Evolutionary conservation across 164 flowering plant genomes (phyloP), one percentile per base, ranked within the genome.

Genomic region (Pachysandra terminalis): DNA sequence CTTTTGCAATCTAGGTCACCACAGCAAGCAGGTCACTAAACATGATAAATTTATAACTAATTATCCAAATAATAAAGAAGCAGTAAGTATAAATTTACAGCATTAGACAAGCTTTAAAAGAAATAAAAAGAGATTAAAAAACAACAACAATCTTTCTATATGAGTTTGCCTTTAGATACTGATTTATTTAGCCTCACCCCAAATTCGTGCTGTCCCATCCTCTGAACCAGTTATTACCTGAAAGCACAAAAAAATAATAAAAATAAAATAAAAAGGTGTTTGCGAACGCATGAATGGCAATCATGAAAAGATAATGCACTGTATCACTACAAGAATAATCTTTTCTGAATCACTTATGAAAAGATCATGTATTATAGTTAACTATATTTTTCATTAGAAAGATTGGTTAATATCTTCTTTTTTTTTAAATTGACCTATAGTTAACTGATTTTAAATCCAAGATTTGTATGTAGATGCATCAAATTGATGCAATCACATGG

Each of bases 151-250:
- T 57, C 61, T 23, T 66, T 48, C 9, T 6, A 5, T 55, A 24
- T 27, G 5, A 9, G 19, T 8, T 41, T 54, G 25, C 0, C 32
- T 45, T 26, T 68, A 41, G 26, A 37, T 22, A 5, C 16, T 41
- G 21, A 65, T 52, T 27, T 49, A 64, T 7, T 19, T 21, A 59
- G n/a, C 54, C 70, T 66, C 88, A 93, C 99, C 99, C 99, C 99
- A 95, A 57, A 89, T 78, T 75, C 95, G 71, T 66, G 89, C 90
- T 26, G 97, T 90, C 61, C 98, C 97, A 81, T 95, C 99, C 79
- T 95, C 99, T 62, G 99, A 92, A 72, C 98, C 97, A 71, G 99
- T 95, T 66, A 95, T 75, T 53, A 95, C 82, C 99, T 95, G 87
- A 63, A 76, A 71, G 67, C 58, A 2, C 25, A 70, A 66, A 28